Conservation (phyloP, 148 eudicot genomes). For the Chenopodium suecicum region DNA sequence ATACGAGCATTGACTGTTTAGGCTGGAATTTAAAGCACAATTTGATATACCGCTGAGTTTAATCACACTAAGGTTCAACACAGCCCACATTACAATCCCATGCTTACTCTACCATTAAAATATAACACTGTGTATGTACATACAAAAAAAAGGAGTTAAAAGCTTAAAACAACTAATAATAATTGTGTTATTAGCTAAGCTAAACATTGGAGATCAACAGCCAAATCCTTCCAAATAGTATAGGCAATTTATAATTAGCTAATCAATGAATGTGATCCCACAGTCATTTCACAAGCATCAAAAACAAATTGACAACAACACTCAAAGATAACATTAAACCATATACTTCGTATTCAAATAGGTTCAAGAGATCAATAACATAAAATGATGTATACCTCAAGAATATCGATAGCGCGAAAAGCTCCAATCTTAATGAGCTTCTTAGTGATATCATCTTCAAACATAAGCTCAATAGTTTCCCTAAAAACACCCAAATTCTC, state of each 20-base stretch:
- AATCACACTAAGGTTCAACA: not conserved
- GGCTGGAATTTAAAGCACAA: not conserved
- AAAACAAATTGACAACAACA: not conserved
- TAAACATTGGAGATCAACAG: not conserved
- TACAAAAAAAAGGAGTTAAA: not conserved
- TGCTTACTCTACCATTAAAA: not conserved
- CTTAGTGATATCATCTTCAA: slow-evolving; percentile 60
- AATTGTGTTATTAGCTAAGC: not conserved
- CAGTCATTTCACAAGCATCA: not conserved
- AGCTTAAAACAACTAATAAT: not conserved
- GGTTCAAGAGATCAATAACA: slow-evolving; percentile 2
- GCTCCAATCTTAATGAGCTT: slow-evolving; percentile 62
- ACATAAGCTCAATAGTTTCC: slow-evolving; percentile 87
- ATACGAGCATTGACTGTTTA: not conserved
- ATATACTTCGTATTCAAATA: not conserved
- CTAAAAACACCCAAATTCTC: slow-evolving; percentile 74
- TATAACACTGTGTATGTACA: not conserved
- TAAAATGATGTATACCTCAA: slow-evolving; percentile 51
- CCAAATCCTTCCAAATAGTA: not conserved
- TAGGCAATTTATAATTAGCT: not conserved
- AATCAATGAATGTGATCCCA: not conserved
- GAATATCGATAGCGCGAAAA: slow-evolving; percentile 66
- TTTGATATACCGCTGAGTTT: no score
- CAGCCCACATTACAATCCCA: not conserved
- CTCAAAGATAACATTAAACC: not conserved